phyloP scores from a whole-genome alignment of 345 rosid species.

The Aquilaria yunnanensis region DNA sequence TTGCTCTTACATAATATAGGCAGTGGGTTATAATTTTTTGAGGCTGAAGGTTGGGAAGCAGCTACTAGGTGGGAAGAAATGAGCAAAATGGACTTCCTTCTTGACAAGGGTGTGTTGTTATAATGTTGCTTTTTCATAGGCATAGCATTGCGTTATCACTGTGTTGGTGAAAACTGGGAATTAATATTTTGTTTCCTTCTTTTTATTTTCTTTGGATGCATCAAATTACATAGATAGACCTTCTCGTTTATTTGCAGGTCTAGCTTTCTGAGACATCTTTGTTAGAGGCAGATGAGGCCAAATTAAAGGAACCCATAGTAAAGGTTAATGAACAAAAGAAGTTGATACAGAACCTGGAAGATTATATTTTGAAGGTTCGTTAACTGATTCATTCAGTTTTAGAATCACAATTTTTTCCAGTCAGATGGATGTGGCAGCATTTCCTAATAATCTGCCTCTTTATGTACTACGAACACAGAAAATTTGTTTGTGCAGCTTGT shows the following conservation, averaged over 20 bases:
- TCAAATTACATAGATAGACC: not conserved
- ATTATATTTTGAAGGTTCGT: constrained; percentile 84
- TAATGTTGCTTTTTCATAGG: constrained; percentile 1
- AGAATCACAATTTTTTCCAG: constrained; percentile 5
- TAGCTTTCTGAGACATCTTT: constrained; percentile 75
- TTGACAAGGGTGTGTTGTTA: constrained; percentile 72
- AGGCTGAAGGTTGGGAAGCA: constrained; percentile 98
- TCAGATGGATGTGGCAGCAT: not conserved
- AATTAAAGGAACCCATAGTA: constrained; percentile 59
- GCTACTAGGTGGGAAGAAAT: constrained; percentile 93
- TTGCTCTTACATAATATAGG: constrained; percentile 37
- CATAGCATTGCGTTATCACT: not conserved
- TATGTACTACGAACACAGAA: too few relatives aligned
- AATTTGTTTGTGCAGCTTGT: too few relatives aligned
- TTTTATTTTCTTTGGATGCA: constrained; percentile 6
- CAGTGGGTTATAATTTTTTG: constrained; percentile 94
- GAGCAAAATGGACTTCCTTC: constrained; percentile 99
- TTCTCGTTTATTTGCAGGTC: constrained; percentile 36
- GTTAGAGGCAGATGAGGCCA: constrained; percentile 74
- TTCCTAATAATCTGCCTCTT: not conserved
- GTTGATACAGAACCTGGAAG: constrained; percentile 93
- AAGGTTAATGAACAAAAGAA: constrained; percentile 76
- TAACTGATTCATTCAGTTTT: constrained; percentile 14
- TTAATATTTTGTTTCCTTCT: constrained; percentile 7
- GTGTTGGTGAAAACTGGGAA: not conserved